phyloP scores from a whole-genome alignment of 2,329 filamentous ascomycete species.

The Dactylellina sp. region DNA sequence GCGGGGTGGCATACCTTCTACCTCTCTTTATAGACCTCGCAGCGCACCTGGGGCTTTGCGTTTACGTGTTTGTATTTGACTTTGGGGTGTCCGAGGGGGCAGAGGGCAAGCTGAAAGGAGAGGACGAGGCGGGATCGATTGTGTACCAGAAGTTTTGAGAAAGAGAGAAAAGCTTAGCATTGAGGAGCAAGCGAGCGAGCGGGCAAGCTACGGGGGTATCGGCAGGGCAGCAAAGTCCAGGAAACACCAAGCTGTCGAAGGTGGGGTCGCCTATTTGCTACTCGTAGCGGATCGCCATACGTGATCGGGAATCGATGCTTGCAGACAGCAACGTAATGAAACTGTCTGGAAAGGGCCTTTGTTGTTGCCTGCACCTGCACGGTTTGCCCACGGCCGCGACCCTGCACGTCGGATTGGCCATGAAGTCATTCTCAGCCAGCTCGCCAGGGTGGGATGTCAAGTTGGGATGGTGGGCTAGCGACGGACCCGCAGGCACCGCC shows the following conservation, averaged over 20 bases:
- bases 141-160: conserved; percentile 8
- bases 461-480: conserved; percentile 25
- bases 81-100: conserved; percentile 4
- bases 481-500: conserved; percentile 30
- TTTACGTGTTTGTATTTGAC: conserved; percentile 20
- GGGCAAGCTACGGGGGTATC: conserved; percentile 26
- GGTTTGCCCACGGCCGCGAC: conserved; percentile 14
- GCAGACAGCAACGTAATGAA: conserved; percentile 3
- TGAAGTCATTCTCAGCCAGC: conserved; percentile 7
- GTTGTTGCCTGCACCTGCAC: conserved; percentile 6
- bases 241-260: conserved; percentile 20
- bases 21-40: conserved; percentile 40
- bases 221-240: not conserved
- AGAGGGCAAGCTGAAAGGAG: not conserved
- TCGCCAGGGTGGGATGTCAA: not conserved
- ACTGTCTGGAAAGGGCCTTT: too few relatives aligned
- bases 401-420: conserved; percentile 26
- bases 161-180: conserved; percentile 53
- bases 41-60: conserved; percentile 2
- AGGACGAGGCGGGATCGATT: conserved; percentile 8
- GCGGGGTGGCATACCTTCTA: conserved; percentile 23
- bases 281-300: conserved; percentile 47
- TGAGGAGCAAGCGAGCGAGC: conserved; percentile 1
- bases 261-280: conserved; percentile 50
- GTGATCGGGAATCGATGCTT: conserved; percentile 50